Conservation (phyloP, 352 stramenopile species). For the Phytophthora hybrid region DNA sequence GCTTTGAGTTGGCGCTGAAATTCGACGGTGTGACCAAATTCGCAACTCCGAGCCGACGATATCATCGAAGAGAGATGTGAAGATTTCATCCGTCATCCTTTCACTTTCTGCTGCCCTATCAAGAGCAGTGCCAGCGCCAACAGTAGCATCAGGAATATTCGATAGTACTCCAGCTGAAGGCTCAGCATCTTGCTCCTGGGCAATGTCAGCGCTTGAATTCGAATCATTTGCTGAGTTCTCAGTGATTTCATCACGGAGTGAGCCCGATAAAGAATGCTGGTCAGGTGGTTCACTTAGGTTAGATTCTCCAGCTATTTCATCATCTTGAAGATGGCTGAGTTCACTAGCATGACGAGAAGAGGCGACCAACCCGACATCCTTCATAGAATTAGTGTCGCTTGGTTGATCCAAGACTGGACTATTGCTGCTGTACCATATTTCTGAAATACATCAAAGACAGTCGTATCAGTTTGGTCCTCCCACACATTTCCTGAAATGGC, state of each 20-base stretch:
- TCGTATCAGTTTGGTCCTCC: not conserved
- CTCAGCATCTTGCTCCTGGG: slow-evolving; percentile 4
- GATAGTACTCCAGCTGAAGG: not conserved
- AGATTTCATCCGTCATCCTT: slow-evolving; percentile 27
- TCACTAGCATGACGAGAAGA: no score
- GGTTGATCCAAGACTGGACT: no score
- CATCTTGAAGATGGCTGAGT: no score
- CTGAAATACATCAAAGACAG: slow-evolving; percentile 6
- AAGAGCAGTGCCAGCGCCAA: not conserved
- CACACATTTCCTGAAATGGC: not conserved
- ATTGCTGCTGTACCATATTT: slow-evolving; percentile 7
- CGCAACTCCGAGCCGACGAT: slow-evolving; percentile 27
- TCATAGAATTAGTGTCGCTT: no score
- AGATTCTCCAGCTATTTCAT: no score
- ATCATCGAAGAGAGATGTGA: slow-evolving; percentile 21
- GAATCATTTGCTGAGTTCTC: no score
- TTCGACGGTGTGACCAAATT: slow-evolving; percentile 17
- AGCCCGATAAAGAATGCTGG: no score
- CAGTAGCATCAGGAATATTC: not conserved
- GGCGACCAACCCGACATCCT: no score
- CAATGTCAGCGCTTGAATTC: no score
- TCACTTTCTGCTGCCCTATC: slow-evolving; percentile 4
- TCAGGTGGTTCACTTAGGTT: no score
- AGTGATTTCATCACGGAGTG: no score
- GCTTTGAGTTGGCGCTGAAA: not conserved